Base-by-base conservation (phyloP, 106 monocot species). In the Dioscorea zingiberensis region DNA sequence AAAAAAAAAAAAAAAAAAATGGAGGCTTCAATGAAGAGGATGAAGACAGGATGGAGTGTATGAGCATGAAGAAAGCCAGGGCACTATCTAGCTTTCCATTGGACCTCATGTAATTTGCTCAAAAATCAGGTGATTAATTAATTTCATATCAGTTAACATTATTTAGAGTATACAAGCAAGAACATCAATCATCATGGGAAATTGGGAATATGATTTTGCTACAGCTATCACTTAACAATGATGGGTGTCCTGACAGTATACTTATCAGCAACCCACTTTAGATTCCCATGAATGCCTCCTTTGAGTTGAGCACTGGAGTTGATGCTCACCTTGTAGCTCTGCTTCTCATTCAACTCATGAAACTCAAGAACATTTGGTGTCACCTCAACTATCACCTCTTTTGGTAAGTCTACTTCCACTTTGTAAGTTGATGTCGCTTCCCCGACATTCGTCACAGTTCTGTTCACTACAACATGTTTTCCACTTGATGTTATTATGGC, bases 361-460 rank as follows among this genome's bases (percentile, higher is more conserved):
- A 59, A 59, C 8, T 25, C 58, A 3, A 59, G 24, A 24, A 25
- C 26, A 18, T 59, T 25, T 16, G 59, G 59, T 25, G 8, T 4
- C 7, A 59, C 59, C 3, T 5, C 26, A 17, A 59, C 11, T 16
- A 19, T 5, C 59, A 59, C 12, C 3, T 7, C 23, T 3, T 5
- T 25, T 5, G 11, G 59, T 7, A 25, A 2, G 4, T 60, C 60
- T 2, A 13, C 27, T 13, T 27, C 7, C 1, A 28, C 26, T 2
- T 26, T 14, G 13, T 60, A 60, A 2, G 2, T 60, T 13, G 25
- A 25, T 13, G 3, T 2, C n/a, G 60, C 60, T 2, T 60, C 60
- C 3, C 60, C 60, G 2, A 60, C 60, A 60, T 60, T 60, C 2
- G 60, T 60, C 26, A 27, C 60, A 9, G 60, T 60, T 2, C 60